Evolutionary conservation across 2,329 filamentous ascomycete genomes (phyloP).

Genomic region (Epichloe aotearoae): DNA sequence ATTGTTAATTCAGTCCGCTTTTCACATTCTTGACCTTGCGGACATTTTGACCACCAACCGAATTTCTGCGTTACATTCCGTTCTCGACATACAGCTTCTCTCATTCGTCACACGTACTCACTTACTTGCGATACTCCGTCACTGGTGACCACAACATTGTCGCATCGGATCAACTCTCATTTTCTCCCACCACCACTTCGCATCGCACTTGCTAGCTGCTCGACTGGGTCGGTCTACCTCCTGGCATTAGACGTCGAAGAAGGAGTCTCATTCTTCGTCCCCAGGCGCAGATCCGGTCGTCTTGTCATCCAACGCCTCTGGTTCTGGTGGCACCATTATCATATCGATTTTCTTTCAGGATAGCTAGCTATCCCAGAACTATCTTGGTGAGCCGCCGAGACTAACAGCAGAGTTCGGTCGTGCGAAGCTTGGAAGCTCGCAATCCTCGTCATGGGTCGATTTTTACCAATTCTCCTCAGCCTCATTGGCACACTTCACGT

Average conservation of each 20-base stretch:
- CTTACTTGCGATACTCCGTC: neutral
- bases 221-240: neutral
- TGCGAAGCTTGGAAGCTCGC: neutral
- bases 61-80: constrained; percentile 1
- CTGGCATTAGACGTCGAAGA: neutral
- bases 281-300: neutral
- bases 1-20: neutral
- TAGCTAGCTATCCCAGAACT: neutral
- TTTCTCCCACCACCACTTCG: neutral
- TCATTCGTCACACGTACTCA: neutral
- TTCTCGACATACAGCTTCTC: neutral
- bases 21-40: constrained; percentile 4
- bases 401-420: neutral
- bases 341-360: neutral
- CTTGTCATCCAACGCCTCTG: neutral
- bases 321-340: neutral
- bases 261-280: neutral
- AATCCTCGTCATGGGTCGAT: constrained; percentile 3
- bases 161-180: neutral
- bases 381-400: neutral
- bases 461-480: constrained; percentile 11
- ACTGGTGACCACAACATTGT: constrained; percentile 3
- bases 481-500: constrained; percentile 17
- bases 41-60: neutral
- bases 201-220: neutral